These are phyloP conservation scores for Hysterium pulicare DNA, from an alignment of 2,329 filamentous ascomycete species.

Conservation along the genomic window DNA sequence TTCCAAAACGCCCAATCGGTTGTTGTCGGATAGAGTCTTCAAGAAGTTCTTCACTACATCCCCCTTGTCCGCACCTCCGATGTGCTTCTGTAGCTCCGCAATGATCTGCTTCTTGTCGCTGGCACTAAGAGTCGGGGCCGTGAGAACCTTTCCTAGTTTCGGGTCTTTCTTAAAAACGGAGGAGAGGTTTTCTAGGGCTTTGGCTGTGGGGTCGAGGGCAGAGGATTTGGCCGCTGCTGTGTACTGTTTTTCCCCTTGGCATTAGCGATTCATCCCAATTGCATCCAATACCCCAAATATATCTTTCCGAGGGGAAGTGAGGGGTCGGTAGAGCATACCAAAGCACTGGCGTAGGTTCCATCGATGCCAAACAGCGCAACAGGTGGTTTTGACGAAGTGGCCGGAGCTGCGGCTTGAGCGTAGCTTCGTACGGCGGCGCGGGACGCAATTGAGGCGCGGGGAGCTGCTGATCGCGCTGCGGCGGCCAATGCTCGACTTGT, in stretches of 20 bases:
- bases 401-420: constrained; percentile 59
- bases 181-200: constrained; percentile 69
- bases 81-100: constrained; percentile 80
- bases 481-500: constrained; percentile 55
- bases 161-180: constrained; percentile 74
- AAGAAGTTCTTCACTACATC: constrained; percentile 95
- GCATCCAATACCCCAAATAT: not conserved
- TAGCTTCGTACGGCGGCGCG: constrained; percentile 70
- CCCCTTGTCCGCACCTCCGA: constrained; percentile 64
- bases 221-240: constrained; percentile 89
- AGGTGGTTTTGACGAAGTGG: constrained; percentile 73
- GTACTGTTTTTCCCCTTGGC: constrained; percentile 60
- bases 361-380: constrained; percentile 92
- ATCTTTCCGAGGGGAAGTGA: not conserved
- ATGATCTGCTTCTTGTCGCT: constrained; percentile 85
- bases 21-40: constrained; percentile 87
- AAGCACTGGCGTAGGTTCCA: constrained; percentile 95
- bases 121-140: constrained; percentile 72
- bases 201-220: constrained; percentile 79
- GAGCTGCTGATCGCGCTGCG: constrained; percentile 54
- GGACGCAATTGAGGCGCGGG: constrained; percentile 59
- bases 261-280: not conserved
- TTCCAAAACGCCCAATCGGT: constrained; percentile 79
- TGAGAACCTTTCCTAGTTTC: constrained; percentile 74
- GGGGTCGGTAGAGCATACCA: constrained; percentile 63